phyloP scores from a whole-genome alignment of 768 basidiomycete genomes.

The Macrolepiota albuminosa region DNA sequence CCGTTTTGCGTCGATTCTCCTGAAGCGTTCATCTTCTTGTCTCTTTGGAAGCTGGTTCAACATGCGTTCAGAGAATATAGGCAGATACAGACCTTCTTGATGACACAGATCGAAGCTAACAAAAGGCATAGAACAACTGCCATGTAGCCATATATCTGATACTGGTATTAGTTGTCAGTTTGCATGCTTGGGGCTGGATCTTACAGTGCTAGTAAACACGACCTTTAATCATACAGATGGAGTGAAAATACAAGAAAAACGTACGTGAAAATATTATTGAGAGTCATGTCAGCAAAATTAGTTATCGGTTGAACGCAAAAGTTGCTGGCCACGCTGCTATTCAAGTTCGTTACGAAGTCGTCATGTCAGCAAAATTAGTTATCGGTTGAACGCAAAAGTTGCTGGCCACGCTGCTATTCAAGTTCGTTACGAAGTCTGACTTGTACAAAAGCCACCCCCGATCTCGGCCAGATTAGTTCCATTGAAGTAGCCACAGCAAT shows the following conservation, averaged over 20 bases:
- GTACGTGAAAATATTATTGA: conserved; percentile 84
- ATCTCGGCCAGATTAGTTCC: conserved; percentile 53
- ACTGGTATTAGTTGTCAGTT: not conserved
- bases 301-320: conserved; percentile 76
- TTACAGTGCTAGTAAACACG: conserved; percentile 39
- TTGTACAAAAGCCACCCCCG: conserved; percentile 58
- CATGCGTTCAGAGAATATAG: not conserved
- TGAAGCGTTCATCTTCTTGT: conserved; percentile 78
- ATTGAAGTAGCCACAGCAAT: conserved; percentile 85
- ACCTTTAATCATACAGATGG: not conserved
- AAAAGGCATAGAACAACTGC: conserved; percentile 71
- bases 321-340: conserved; percentile 35
- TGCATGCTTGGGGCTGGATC: not conserved
- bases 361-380: conserved; percentile 63
- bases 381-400: conserved; percentile 73
- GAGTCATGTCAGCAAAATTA: conserved; percentile 58
- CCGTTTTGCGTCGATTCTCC: conserved; percentile 84
- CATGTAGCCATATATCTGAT: conserved; percentile 77
- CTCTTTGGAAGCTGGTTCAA: conserved; percentile 40
- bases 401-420: conserved; percentile 32
- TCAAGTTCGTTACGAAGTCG: conserved; percentile 39
- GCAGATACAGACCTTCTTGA: conserved; percentile 57
- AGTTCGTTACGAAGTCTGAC: conserved; percentile 33
- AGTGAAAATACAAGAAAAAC: conserved; percentile 22
- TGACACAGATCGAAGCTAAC: conserved; percentile 79